These are phyloP conservation scores for Pseudonitzschia pungens DNA, from an alignment of 108 stramenopile species.

Conservation along the genomic window DNA sequence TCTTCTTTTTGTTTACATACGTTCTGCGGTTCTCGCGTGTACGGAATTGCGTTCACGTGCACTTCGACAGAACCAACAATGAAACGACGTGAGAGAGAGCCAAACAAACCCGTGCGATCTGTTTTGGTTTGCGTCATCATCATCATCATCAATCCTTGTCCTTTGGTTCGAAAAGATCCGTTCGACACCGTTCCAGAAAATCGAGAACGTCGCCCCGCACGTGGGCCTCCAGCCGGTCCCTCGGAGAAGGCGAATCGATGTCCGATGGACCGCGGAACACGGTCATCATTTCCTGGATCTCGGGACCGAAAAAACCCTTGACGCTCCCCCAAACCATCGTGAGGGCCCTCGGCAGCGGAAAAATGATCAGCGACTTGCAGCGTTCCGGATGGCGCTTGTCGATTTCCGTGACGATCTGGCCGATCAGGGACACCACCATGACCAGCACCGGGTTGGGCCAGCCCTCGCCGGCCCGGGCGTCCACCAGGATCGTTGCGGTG, in stretches of 20 bases:
- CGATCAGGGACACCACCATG: slow-evolving; percentile 57
- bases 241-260: slow-evolving; percentile 41
- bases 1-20: no score
- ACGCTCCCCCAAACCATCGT: slow-evolving; percentile 54
- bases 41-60: no score
- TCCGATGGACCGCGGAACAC: slow-evolving; percentile 53
- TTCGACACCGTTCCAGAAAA: slow-evolving; percentile 19
- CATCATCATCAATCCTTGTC: no score
- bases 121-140: no score
- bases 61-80: no score
- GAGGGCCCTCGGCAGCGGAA: slow-evolving; percentile 55
- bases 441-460: slow-evolving; percentile 61
- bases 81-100: no score
- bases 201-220: slow-evolving; percentile 48
- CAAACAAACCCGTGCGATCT: no score
- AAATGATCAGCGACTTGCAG: slow-evolving; percentile 47
- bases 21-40: no score
- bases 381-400: slow-evolving; percentile 50
- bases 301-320: slow-evolving; percentile 43
- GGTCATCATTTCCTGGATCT: slow-evolving; percentile 37
- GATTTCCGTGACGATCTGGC: slow-evolving; percentile 35
- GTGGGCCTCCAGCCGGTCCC: slow-evolving; percentile 28
- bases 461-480: slow-evolving; percentile 63
- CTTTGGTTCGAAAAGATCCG: not conserved
- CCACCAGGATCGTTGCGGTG: slow-evolving; percentile 52